These are phyloP conservation scores for Trametes versicolor DNA, from an alignment of 1,284 basidiomycete genomes.

Conservation along the genomic window DNA sequence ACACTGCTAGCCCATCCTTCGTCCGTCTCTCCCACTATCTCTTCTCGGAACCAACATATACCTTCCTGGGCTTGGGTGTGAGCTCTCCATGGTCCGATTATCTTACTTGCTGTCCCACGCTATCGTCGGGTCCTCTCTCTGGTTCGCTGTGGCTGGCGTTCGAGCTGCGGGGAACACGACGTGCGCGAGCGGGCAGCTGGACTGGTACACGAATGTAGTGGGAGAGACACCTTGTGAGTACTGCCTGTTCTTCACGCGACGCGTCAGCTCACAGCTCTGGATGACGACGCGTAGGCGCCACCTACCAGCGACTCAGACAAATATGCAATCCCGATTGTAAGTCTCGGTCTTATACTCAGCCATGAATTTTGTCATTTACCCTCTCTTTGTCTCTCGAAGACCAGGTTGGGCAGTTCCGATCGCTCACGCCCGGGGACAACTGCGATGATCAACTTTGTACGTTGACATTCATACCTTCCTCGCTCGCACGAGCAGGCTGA, in stretches of 20 bases:
- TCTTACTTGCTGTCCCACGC: neutral
- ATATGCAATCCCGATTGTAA: conserved; percentile 35
- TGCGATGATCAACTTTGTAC: conserved; percentile 34
- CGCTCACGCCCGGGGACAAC: conserved; percentile 29
- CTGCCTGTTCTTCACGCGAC: neutral
- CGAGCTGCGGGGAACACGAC: conserved; percentile 27
- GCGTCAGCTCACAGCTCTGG: neutral
- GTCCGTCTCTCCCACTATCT: neutral
- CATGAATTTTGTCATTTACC: neutral
- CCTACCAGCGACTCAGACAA: conserved; percentile 32
- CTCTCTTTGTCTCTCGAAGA: conserved; percentile 12
- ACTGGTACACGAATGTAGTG: conserved; percentile 33
- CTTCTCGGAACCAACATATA: neutral
- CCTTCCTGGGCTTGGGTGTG: neutral
- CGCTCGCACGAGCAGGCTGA: neutral
- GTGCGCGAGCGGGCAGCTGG: conserved; percentile 29
- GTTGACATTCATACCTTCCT: neutral
- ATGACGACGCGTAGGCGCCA: conserved; percentile 22
- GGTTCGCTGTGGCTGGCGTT: neutral
- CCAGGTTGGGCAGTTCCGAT: conserved; percentile 21
- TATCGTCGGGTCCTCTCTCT: neutral
- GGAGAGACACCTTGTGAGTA: conserved; percentile 33
- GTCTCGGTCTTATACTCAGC: neutral
- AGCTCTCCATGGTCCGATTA: neutral
- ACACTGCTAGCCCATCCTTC: neutral